Evolutionary conservation across 169 alveolate genomes (phyloP).

Genomic region (Sarcocystis neurona): DNA sequence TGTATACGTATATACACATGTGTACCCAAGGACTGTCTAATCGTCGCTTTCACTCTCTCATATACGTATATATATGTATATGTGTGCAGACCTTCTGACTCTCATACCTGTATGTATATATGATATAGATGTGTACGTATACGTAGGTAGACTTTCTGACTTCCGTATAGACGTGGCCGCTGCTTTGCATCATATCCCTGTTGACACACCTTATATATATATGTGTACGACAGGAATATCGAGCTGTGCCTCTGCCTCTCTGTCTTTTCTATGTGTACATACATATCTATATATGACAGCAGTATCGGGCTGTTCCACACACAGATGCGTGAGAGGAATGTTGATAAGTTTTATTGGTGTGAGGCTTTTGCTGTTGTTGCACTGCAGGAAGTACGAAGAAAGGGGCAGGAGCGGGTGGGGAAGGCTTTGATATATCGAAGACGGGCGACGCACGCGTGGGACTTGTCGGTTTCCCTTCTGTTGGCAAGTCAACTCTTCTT

Average conservation of each 20-base stretch:
- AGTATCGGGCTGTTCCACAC: not conserved
- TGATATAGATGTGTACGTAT: not conserved
- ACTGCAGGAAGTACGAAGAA: conserved; percentile 77
- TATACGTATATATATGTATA: too few relatives aligned
- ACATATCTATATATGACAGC: not conserved
- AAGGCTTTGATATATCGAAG: conserved; percentile 92
- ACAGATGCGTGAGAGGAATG: not conserved
- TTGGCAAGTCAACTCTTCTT: conserved; percentile 96
- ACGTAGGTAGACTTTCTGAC: too few relatives aligned
- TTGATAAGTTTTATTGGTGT: not conserved
- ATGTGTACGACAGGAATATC: too few relatives aligned
- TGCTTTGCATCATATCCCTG: too few relatives aligned
- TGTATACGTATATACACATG: too few relatives aligned
- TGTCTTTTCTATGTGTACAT: not conserved
- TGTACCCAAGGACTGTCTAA: too few relatives aligned
- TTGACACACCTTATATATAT: too few relatives aligned
- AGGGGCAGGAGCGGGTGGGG: conserved; percentile 91
- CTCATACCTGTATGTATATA: not conserved
- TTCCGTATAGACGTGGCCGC: too few relatives aligned
- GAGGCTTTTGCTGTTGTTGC: not conserved
- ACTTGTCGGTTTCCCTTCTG: conserved; percentile 98
- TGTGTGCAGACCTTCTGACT: too few relatives aligned
- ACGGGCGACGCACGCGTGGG: conserved; percentile 99
- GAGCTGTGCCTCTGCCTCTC: too few relatives aligned
- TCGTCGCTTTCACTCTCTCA: not conserved